phyloP scores from a whole-genome alignment of 495 filamentous ascomycete species.

The Symbiotaphrina buchneri region DNA sequence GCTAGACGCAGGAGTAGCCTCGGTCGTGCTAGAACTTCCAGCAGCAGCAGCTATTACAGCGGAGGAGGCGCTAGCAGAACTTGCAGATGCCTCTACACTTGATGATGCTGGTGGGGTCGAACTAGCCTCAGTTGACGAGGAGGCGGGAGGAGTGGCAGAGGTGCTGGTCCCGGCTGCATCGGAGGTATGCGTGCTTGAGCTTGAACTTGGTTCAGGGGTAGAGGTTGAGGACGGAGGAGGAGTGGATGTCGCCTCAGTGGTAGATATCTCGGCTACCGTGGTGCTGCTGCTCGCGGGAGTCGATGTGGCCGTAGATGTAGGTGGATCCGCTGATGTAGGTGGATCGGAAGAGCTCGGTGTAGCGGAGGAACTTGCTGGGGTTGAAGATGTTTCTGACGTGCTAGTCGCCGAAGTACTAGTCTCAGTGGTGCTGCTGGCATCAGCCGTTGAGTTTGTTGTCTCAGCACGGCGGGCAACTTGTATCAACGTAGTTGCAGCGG shows the following conservation, averaged over 20 bases:
- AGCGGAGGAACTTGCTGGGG: neutral
- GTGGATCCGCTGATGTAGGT: neutral
- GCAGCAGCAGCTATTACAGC: too few relatives aligned
- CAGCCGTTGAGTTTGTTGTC: neutral
- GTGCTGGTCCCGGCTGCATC: too few relatives aligned
- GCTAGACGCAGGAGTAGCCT: neutral
- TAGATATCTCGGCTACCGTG: too few relatives aligned
- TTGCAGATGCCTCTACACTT: too few relatives aligned
- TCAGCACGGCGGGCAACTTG: slow-evolving; percentile 2
- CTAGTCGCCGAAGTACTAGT: slow-evolving; percentile 1
- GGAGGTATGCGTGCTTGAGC: too few relatives aligned
- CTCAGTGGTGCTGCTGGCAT: slow-evolving; percentile 2
- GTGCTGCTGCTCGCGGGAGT: neutral
- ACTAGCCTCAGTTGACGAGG: too few relatives aligned
- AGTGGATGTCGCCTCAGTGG: too few relatives aligned
- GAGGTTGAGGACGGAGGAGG: too few relatives aligned
- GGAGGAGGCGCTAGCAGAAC: too few relatives aligned
- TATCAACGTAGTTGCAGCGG: slow-evolving; percentile 16
- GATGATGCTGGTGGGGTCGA: too few relatives aligned
- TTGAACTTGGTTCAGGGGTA: too few relatives aligned
- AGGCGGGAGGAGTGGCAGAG: too few relatives aligned
- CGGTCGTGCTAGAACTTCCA: neutral
- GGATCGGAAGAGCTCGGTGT: neutral
- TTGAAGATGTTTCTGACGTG: slow-evolving; percentile 1
- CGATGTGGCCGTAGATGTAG: neutral